A percentile compares a stretch with the other conserved stretches of the same genome.
Conservation (phyloP, 1,139 yeast species). For the Candida gigantensis region DNA sequence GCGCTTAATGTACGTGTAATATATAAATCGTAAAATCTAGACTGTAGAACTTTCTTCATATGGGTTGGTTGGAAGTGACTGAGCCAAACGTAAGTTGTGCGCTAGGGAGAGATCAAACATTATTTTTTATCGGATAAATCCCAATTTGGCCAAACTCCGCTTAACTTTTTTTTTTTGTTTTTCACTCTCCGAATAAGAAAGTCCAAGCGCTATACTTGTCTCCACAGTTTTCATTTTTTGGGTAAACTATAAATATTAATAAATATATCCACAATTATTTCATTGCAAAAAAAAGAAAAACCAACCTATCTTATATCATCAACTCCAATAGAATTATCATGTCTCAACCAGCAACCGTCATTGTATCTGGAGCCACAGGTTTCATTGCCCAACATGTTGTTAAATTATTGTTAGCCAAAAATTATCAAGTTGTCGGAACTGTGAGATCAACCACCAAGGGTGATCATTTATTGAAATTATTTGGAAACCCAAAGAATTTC, state of each 20-base stretch:
- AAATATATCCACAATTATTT: conserved; percentile 1
- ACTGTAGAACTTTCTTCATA: no score
- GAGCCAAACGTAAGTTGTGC: no score
- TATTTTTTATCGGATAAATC: no score
- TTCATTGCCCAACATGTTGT: conserved; percentile 37
- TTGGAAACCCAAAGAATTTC: conserved; percentile 20
- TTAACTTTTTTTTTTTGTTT: conserved; percentile 20
- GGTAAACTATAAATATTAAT: not conserved
- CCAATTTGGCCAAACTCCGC: conserved; percentile 13
- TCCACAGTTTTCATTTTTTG: conserved; percentile 33
- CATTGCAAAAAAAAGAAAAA: not conserved
- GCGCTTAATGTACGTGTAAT: no score
- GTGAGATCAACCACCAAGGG: conserved; percentile 38
- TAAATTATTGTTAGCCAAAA: conserved; percentile 24
- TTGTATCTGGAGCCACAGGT: conserved; percentile 45
- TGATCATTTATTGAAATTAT: conserved; percentile 22
- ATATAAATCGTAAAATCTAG: no score
- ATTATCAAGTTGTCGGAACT: conserved; percentile 36
- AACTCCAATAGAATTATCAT: not conserved
- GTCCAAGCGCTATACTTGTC: no score
- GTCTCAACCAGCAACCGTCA: conserved; percentile 20
- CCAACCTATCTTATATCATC: not conserved
- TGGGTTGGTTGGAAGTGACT: no score
- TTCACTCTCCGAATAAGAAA: no score
- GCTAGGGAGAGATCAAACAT: no score